These are phyloP conservation scores for Neonectria magnoliae DNA, from an alignment of 2,329 filamentous ascomycete species.

Conservation along the genomic window DNA sequence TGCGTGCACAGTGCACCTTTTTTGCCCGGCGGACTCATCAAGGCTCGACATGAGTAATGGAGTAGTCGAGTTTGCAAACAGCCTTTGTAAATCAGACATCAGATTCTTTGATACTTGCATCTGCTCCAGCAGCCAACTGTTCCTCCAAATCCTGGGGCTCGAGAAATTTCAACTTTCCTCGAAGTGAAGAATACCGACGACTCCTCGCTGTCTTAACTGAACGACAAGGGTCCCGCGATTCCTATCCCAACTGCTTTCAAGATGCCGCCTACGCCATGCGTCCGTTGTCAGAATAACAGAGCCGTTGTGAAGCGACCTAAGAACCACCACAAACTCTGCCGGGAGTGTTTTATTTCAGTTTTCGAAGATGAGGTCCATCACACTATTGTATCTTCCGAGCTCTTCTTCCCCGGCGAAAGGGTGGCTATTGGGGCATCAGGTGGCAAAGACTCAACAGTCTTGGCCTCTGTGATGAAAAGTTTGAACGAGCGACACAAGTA, in stretches of 20 bases:
- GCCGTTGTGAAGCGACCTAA: constrained; percentile 94
- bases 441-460: constrained; percentile 96
- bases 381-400: constrained; percentile 82
- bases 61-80: constrained; percentile 1
- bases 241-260: constrained; percentile 21
- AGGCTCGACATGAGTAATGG: constrained; percentile 20
- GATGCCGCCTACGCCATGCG: constrained; percentile 84
- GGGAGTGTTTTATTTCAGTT: constrained; percentile 82
- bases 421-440: constrained; percentile 96
- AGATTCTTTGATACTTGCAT: neutral
- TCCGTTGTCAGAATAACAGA: constrained; percentile 77
- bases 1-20: constrained; percentile 12
- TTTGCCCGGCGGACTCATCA: neutral
- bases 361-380: constrained; percentile 96
- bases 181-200: neutral
- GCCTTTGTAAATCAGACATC: neutral
- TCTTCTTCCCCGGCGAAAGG: constrained; percentile 85
- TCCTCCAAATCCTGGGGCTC: neutral
- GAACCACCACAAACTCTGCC: constrained; percentile 94
- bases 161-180: neutral
- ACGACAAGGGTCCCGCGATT: neutral
- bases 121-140: neutral
- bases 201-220: neutral
- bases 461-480: constrained; percentile 93
- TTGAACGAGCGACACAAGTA: constrained; percentile 91